phyloP scores from a whole-genome alignment of 495 filamentous ascomycete species.

The Terfezia boudieri region DNA sequence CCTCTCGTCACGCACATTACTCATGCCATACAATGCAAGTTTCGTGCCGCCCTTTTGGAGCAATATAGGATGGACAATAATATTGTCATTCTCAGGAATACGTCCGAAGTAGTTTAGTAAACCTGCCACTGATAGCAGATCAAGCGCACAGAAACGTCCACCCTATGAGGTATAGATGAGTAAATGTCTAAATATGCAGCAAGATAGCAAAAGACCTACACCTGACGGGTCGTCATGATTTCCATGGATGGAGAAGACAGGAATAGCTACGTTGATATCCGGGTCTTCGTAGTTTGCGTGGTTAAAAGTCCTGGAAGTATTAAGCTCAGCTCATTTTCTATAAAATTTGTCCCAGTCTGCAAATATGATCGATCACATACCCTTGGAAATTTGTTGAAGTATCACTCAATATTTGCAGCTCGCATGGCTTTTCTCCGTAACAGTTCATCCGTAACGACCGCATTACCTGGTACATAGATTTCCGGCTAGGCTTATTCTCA shows the following conservation, averaged over 20 bases:
- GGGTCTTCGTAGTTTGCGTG: constrained; percentile 96
- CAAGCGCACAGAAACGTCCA: constrained; percentile 69
- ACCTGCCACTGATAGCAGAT: constrained; percentile 75
- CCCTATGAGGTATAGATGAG: constrained; percentile 28
- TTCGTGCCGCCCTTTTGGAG: constrained; percentile 90
- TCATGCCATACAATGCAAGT: constrained; percentile 83
- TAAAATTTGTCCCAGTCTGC: not conserved
- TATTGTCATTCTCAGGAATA: constrained; percentile 75
- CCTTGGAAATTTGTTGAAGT: constrained; percentile 64
- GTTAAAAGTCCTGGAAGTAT: constrained; percentile 38
- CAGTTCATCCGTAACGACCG: constrained; percentile 79
- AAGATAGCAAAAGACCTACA: constrained; percentile 3
- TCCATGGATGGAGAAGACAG: constrained; percentile 94
- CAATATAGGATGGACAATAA: constrained; percentile 70
- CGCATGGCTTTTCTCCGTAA: constrained; percentile 81
- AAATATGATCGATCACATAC: constrained; percentile 10
- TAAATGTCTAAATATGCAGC: constrained; percentile 10
- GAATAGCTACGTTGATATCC: constrained; percentile 93
- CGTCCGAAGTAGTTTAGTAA: constrained; percentile 92
- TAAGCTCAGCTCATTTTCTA: constrained; percentile 1
- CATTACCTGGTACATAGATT: constrained; percentile 95
- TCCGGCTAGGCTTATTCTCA: constrained; percentile 93
- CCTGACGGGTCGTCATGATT: constrained; percentile 97
- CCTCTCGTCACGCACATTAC: constrained; percentile 89
- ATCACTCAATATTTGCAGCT: constrained; percentile 87